Evolutionary conservation across 352 stramenopile species (phyloP), one percentile per base, ranked within the genome.

Genomic region (Pythium biforme): DNA sequence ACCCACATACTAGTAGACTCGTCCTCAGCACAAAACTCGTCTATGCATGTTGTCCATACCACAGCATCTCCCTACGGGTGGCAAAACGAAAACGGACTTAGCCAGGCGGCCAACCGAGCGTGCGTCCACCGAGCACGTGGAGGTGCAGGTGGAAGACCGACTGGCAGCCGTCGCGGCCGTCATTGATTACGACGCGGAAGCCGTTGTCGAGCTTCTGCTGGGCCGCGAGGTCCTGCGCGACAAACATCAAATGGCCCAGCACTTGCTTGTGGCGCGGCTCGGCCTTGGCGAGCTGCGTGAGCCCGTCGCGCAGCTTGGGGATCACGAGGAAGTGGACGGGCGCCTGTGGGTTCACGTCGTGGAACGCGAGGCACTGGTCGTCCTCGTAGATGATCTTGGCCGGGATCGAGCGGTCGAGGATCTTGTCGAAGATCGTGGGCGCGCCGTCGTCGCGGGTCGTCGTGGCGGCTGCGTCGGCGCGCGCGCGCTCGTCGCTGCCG

Each of bases 351-450:
- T 92, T 97, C 51, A 99, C 97, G 77, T 99, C 97, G 61, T 97
- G 96, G 75, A 99, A 99, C n/a, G 96, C 97, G 8, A 99, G 75
- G 49, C 90, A 92, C 67, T 96, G 83, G 46, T 98, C 92, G 77
- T 99, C 94, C 69, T 99, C 94, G 68, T 97, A 98, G 40, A 98
- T 96, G 73, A 99, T 95, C 48, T 89, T 81, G 43, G 97, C 91
- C 7, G 96, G 96, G 60, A 99, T 99, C 31, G 97, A 77, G 31
- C 83, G 77, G 15, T 79, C 70, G 47, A 99, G 80, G 72, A 99
- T 99, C 74, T 99, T 99, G 77, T 99, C 96, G 75, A 99, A 99
- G 46, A 99, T 91, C 2, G 97, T 99, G 26, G 78, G 80, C 6
- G 89, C 82, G 15, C 78, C 81, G 37, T 43, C 37, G 19, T 43